Evolutionary conservation across 2,329 filamentous ascomycete species (phyloP).

Genomic region (Paracamarosporium sp.): DNA sequence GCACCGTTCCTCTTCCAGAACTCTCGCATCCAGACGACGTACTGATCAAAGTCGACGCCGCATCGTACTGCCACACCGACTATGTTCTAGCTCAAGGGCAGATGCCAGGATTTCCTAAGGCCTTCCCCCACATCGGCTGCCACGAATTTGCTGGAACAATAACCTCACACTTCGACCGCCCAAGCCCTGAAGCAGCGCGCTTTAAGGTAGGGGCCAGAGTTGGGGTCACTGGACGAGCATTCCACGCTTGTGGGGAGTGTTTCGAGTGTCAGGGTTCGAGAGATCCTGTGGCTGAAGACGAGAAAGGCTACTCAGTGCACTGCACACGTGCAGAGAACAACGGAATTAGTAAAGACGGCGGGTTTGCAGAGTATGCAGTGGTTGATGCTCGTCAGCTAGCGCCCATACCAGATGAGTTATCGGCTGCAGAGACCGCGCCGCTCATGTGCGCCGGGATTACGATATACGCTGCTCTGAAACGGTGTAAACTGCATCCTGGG

Average conservation of each 20-base stretch:
- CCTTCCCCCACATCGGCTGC: constrained; percentile 53
- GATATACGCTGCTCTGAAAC: constrained; percentile 50
- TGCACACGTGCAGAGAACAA: constrained; percentile 41
- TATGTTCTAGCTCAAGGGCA: constrained; percentile 44
- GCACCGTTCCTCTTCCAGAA: constrained; percentile 43
- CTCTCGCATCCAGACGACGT: constrained; percentile 46
- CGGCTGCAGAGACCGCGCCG: constrained; percentile 47
- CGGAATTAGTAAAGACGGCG: constrained; percentile 45
- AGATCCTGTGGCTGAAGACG: constrained; percentile 38
- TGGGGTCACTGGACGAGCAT: constrained; percentile 52
- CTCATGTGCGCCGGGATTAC: constrained; percentile 55
- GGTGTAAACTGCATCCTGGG: constrained; percentile 35
- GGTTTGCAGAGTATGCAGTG: constrained; percentile 53
- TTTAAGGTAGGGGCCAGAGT: constrained; percentile 39
- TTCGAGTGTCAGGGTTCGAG: constrained; percentile 47
- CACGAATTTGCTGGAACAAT: constrained; percentile 57
- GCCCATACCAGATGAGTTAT: constrained; percentile 41
- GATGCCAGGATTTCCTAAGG: constrained; percentile 34
- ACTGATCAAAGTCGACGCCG: constrained; percentile 55
- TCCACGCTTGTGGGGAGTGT: constrained; percentile 50
- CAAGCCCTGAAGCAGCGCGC: background rate
- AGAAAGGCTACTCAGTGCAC: constrained; percentile 50
- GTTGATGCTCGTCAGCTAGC: constrained; percentile 50
- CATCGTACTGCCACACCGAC: constrained; percentile 57
- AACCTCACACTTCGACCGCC: constrained; percentile 31